A percentile compares a stretch with the other conserved stretches of the same genome.
Conservation (phyloP, 495 filamentous ascomycete genomes). For the Penicillium maclennaniae region DNA sequence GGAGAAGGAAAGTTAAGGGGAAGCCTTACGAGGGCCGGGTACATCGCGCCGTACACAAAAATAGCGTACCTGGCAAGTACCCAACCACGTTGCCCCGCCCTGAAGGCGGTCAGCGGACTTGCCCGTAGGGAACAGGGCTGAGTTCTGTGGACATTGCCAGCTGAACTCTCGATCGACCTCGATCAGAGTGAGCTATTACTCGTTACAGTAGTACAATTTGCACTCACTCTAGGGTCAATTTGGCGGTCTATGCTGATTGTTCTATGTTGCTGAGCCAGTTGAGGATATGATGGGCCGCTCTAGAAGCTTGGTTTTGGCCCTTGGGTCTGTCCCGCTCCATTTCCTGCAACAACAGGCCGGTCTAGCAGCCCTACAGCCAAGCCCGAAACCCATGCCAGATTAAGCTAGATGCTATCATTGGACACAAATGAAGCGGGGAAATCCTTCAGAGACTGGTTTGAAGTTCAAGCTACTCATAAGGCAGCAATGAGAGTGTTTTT, state of each 20-base stretch:
- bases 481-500: background rate
- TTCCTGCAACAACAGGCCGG: background rate
- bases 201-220: background rate
- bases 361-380: background rate
- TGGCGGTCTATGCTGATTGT: background rate
- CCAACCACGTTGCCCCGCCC: background rate
- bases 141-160: background rate
- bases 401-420: background rate
- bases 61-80: slow-evolving; percentile 9
- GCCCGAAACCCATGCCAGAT: background rate
- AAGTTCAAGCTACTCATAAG: background rate
- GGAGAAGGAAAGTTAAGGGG: slow-evolving; percentile 23
- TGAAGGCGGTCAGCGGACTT: background rate
- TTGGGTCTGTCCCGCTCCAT: background rate
- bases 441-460: background rate
- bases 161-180: background rate
- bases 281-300: background rate
- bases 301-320: background rate
- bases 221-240: background rate
- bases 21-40: slow-evolving; percentile 17
- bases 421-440: background rate
- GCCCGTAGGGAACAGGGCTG: background rate
- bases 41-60: slow-evolving; percentile 15
- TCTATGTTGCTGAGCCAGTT: background rate
- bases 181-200: background rate